Evolutionary conservation across 75 land plant species (phyloP).

Genomic region (Picea sitchensis): DNA sequence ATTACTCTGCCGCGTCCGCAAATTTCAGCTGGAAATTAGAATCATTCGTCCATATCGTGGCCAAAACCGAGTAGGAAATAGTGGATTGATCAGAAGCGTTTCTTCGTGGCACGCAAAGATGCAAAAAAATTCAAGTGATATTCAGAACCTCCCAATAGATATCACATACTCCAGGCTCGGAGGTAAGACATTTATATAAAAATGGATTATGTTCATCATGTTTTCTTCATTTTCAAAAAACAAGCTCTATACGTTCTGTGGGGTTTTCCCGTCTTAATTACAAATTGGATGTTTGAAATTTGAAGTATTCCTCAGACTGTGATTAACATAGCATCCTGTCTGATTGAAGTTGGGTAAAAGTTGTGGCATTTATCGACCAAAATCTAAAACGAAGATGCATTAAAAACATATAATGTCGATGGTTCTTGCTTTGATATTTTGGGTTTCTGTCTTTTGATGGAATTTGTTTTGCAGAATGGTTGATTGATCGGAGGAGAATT

Average conservation of each 20-base stretch:
- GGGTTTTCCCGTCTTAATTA: neutral
- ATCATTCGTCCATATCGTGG: too few relatives aligned
- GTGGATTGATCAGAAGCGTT: too few relatives aligned
- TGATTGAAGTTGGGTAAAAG: neutral
- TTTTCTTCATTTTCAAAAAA: too few relatives aligned
- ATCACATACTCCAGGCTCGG: slow-evolving; percentile 78
- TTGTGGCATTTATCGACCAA: neutral
- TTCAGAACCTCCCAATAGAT: slow-evolving; percentile 81
- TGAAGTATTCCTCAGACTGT: neutral
- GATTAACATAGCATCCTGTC: neutral
- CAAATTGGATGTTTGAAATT: neutral
- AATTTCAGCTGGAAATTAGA: too few relatives aligned
- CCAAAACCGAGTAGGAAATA: too few relatives aligned
- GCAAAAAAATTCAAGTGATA: slow-evolving; percentile 33
- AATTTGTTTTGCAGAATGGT: slow-evolving; percentile 65
- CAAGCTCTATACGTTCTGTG: neutral
- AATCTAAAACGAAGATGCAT: neutral
- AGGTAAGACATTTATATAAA: slow-evolving; percentile 22
- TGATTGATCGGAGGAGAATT: slow-evolving; percentile 92
- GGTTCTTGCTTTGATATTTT: neutral
- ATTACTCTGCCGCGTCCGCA: too few relatives aligned
- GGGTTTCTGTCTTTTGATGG: neutral
- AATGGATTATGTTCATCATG: neutral
- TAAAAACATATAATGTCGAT: neutral
- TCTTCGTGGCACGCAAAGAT: slow-evolving; percentile 11